Percentiles rank a stretch among this genome's conserved stretches.
Evolutionary conservation across 768 basidiomycete species (phyloP).

Genomic region (Suillus tomentosus): DNA sequence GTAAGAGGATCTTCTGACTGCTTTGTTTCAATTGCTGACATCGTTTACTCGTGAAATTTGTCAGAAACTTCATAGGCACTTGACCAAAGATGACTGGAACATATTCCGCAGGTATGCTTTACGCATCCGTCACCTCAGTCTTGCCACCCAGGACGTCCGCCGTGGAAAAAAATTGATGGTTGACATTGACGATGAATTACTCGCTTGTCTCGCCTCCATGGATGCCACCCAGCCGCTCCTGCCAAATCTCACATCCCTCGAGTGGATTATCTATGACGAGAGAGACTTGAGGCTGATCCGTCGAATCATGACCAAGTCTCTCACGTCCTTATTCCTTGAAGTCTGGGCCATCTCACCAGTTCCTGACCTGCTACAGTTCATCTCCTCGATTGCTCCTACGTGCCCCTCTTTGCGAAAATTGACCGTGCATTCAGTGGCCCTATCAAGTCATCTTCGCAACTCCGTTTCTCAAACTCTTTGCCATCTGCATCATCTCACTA

Average conservation of each 20-base stretch:
- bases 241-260: constrained; percentile 29
- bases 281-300: not conserved
- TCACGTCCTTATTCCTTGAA: constrained; percentile 3
- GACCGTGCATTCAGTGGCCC: not conserved
- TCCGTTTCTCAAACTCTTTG: constrained; percentile 7
- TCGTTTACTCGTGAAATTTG: not conserved
- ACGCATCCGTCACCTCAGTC: constrained; percentile 13
- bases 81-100: constrained; percentile 31
- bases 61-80: constrained; percentile 27
- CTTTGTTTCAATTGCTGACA: not conserved
- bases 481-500: constrained; percentile 5
- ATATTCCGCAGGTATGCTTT: constrained; percentile 29
- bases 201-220: constrained; percentile 3
- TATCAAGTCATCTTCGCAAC: not conserved
- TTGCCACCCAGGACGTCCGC: not conserved
- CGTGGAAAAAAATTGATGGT: not conserved
- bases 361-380: not conserved
- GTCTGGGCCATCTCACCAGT: not conserved
- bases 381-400: not conserved
- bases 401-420: constrained; percentile 1
- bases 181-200: constrained; percentile 6
- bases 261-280: constrained; percentile 19
- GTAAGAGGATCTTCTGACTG: not conserved
- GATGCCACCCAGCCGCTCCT: constrained; percentile 23
- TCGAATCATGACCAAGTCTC: constrained; percentile 4